A percentile compares a stretch with the other conserved stretches of the same genome.
Evolutionary conservation across 2,329 filamentous ascomycete species (phyloP).

Genomic region (Aspergillus ibericus): DNA sequence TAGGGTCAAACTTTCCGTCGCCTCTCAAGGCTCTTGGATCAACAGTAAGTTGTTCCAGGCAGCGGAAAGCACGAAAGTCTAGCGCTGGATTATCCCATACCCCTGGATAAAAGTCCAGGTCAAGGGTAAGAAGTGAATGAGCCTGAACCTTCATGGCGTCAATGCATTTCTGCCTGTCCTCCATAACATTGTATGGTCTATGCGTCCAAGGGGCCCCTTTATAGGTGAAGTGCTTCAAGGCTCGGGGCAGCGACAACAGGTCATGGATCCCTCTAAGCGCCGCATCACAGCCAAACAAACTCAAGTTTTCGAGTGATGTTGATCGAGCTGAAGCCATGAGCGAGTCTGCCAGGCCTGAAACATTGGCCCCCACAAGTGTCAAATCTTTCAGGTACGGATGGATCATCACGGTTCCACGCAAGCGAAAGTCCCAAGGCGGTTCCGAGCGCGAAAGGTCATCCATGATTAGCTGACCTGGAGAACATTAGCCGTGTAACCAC

Average conservation of each 20-base stretch:
- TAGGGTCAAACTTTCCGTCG: not conserved
- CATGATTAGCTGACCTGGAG: constrained; percentile 2
- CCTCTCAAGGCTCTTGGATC: constrained; percentile 1
- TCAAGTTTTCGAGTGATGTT: not conserved
- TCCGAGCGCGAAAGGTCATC: not conserved
- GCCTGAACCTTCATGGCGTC: not conserved
- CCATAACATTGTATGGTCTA: not conserved
- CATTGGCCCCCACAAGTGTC: not conserved
- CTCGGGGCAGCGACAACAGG: not conserved
- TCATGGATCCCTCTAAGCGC: not conserved
- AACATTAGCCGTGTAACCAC: not conserved
- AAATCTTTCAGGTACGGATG: constrained; percentile 4
- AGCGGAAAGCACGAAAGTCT: not conserved
- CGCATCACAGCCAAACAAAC: not conserved
- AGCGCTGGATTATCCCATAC: not conserved
- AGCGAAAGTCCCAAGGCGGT: not conserved
- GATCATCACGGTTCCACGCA: not conserved
- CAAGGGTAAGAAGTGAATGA: not conserved
- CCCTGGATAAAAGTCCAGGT: constrained; percentile 1
- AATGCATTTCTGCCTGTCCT: not conserved
- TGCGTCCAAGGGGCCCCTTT: not conserved
- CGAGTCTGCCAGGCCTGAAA: not conserved
- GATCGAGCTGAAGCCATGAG: not conserved
- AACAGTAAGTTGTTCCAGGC: constrained; percentile 5
- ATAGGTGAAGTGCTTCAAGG: not conserved